phyloP scores from a whole-genome alignment of 345 rosid species.

The Diplotaxis tenuifolia region DNA sequence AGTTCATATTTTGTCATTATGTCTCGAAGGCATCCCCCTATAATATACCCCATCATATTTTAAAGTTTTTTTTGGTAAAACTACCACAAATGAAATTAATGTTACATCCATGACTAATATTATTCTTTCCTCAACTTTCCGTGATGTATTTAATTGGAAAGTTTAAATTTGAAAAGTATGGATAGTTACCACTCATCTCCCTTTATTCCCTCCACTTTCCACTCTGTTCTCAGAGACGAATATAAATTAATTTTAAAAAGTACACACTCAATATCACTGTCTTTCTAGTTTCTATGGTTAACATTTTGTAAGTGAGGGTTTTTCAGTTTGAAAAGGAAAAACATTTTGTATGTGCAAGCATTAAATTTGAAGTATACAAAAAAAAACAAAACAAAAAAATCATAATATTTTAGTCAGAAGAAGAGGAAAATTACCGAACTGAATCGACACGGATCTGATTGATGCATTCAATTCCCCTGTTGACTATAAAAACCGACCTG shows the following conservation, averaged over 20 bases:
- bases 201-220: conserved; percentile 8
- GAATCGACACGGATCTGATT: conserved; percentile 25
- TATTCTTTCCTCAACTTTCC: too few species aligned
- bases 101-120: background rate
- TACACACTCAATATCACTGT: conserved; percentile 14
- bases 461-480: conserved; percentile 6
- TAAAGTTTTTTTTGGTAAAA: background rate
- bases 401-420: background rate
- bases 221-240: background rate
- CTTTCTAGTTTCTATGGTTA: background rate
- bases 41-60: background rate
- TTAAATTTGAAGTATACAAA: background rate
- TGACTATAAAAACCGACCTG: conserved; percentile 26
- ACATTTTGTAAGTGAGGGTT: too few species aligned
- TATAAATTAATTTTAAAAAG: background rate
- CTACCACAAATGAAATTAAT: background rate
- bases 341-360: background rate
- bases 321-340: too few species aligned
- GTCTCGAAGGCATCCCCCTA: background rate
- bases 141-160: background rate
- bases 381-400: background rate
- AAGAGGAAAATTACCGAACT: conserved; percentile 18
- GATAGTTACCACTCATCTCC: background rate
- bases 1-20: background rate
- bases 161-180: background rate